These are phyloP conservation scores for Fusarium avenaceum DNA, from an alignment of 2,329 filamentous ascomycete genomes.

Conservation along the genomic window DNA sequence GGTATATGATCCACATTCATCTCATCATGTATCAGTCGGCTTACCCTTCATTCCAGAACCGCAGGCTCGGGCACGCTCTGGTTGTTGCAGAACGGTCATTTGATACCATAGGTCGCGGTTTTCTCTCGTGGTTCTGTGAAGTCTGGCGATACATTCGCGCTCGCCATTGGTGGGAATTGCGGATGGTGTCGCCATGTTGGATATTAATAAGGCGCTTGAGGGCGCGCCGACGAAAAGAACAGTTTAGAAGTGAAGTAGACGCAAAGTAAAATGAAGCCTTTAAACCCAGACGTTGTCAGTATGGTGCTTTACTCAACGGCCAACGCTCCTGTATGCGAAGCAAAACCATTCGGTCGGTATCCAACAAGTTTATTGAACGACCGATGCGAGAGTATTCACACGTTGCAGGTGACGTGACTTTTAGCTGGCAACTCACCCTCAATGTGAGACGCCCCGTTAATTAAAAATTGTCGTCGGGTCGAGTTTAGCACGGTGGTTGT, in stretches of 20 bases:
- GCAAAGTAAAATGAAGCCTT: constrained; percentile 28
- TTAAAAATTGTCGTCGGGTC: constrained; percentile 28
- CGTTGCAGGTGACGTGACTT: constrained; percentile 20
- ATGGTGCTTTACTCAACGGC: constrained; percentile 1
- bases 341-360: constrained; percentile 20
- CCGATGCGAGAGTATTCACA: constrained; percentile 14
- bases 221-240: constrained; percentile 25
- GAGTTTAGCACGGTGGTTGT: not conserved
- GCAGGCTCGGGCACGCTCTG: constrained; percentile 92
- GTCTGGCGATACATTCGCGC: constrained; percentile 61
- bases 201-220: constrained; percentile 24
- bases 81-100: constrained; percentile 91
- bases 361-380: constrained; percentile 20
- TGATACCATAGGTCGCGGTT: constrained; percentile 84
- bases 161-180: constrained; percentile 48
- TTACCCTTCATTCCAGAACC: constrained; percentile 95
- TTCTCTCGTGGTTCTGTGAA: constrained; percentile 71
- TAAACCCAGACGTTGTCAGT: constrained; percentile 25
- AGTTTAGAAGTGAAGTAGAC: constrained; percentile 20
- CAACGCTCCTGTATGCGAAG: constrained; percentile 24
- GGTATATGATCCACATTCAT: not conserved
- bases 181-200: constrained; percentile 53
- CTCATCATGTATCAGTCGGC: constrained; percentile 49
- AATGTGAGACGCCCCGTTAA: constrained; percentile 33
- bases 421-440: constrained; percentile 39